Percentiles rank a stretch among this genome's conserved stretches.
Conservation (phyloP, 1,139 yeast genomes). For the Saccharomyces hybrid region DNA sequence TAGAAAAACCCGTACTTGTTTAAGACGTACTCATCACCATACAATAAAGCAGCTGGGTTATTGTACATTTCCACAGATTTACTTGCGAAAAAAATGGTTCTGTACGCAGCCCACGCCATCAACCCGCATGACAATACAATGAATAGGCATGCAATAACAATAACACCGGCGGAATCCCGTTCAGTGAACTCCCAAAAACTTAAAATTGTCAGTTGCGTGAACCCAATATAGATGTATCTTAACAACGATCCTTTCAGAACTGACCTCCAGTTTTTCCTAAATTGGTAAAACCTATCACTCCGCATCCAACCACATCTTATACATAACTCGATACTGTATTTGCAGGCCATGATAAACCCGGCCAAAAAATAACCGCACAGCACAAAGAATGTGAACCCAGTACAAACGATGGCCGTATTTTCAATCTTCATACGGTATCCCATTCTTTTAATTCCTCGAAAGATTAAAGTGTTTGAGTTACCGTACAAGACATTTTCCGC, state of each 20-base stretch:
- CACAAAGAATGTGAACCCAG: conserved; percentile 70
- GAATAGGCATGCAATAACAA: conserved; percentile 61
- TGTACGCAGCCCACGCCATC: conserved; percentile 53
- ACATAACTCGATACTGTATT: conserved; percentile 44
- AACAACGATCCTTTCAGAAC: conserved; percentile 61
- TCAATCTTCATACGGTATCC: conserved; percentile 64
- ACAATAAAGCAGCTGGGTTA: conserved; percentile 72
- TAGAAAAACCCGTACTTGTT: conserved; percentile 71
- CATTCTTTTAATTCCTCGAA: conserved; percentile 70
- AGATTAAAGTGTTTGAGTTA: conserved; percentile 45
- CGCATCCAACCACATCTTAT: conserved; percentile 39
- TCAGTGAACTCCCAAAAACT: conserved; percentile 70
- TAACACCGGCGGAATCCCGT: conserved; percentile 66
- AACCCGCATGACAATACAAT: conserved; percentile 48
- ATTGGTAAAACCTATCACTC: conserved; percentile 41
- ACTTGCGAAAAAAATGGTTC: conserved; percentile 51
- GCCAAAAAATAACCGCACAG: conserved; percentile 60
- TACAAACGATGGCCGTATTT: conserved; percentile 63
- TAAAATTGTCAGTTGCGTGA: conserved; percentile 60
- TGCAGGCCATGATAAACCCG: conserved; percentile 41
- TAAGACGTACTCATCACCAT: conserved; percentile 59
- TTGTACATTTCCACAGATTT: conserved; percentile 46
- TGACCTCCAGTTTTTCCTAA: conserved; percentile 46
- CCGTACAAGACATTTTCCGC: conserved; percentile 35
- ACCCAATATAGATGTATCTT: conserved; percentile 68